Evolutionary conservation across 2,329 filamentous ascomycete species (phyloP), one percentile per base, ranked within the genome.

Genomic region (Diaporthe sp.): DNA sequence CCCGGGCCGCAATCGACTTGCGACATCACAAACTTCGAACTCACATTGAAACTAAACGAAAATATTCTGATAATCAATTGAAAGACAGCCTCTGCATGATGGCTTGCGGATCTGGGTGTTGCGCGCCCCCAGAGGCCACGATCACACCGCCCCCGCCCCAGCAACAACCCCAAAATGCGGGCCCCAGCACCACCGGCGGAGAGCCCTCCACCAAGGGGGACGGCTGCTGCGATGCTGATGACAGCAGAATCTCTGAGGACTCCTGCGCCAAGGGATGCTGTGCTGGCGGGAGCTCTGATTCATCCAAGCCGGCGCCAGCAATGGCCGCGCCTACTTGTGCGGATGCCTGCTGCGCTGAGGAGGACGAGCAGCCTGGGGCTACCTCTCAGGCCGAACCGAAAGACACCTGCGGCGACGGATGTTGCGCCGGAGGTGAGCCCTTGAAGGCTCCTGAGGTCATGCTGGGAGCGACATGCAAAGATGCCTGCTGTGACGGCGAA

Each of bases 91-190:
- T 38, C 4, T 40, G 64, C 47, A 52, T 30, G 4, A 68, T 54
- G 64, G 64, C 64, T 12, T 68, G 64, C 47, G 64, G 64, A 25
- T 68, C 64, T 30, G 64, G 64, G 47, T 68, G 64, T 10, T 68
- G 64, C 35, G 47, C 64, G 12, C 33, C 64, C 15, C 47, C 64
- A 22, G 64, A 52, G 45, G 33, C 64, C 33, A 13, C 33, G 47
- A 19, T n/a, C 22, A 54, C 47, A 40, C 22, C n/a, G 17, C 22
- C 47, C 33, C 30, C 47, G 4, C 45, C 45, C 8, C 47, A 54
- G 64, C 30, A 68, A 28, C 47, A 54, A 22, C 47, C 64, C 47
- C 22, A 6, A 19, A 40, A 54, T 17, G 45, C n/a, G 13, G 45
- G 33, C 22, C 30, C 45, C 15, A 38, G 10, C 61, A 38, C 19